Evolutionary conservation across 2,329 filamentous ascomycete species (phyloP).

Genomic region (Colletotrichum chrysophilum): DNA sequence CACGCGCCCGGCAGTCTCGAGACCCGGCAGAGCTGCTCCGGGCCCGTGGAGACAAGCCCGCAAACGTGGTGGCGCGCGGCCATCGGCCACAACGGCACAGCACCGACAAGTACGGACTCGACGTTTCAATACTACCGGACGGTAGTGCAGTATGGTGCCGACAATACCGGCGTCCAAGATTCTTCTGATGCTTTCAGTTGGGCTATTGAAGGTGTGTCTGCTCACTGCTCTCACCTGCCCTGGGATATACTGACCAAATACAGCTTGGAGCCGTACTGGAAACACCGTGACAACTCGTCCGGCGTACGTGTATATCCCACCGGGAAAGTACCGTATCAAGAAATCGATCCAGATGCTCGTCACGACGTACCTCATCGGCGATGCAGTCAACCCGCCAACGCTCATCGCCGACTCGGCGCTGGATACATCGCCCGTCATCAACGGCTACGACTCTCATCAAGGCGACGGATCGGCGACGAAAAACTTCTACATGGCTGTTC

Average conservation of each 20-base stretch:
- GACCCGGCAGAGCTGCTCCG: constrained; percentile 6
- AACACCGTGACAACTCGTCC: constrained; percentile 30
- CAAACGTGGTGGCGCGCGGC: constrained; percentile 30
- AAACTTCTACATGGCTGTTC: constrained; percentile 38
- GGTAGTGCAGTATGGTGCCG: constrained; percentile 29
- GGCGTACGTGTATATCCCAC: constrained; percentile 31
- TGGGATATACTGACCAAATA: neutral
- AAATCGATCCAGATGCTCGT: constrained; percentile 34
- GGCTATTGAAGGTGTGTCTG: constrained; percentile 24
- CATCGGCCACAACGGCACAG: constrained; percentile 29
- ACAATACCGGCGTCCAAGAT: constrained; percentile 29
- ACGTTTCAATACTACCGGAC: constrained; percentile 32
- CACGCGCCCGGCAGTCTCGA: neutral
- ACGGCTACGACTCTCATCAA: constrained; percentile 28
- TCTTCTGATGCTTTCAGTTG: constrained; percentile 30
- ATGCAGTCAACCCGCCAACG: constrained; percentile 30
- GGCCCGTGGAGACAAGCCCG: constrained; percentile 7
- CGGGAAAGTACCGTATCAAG: constrained; percentile 34
- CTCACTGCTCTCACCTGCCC: constrained; percentile 2
- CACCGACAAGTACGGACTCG: constrained; percentile 26
- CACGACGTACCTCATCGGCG: constrained; percentile 35
- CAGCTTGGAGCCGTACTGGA: constrained; percentile 29
- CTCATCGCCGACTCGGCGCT: constrained; percentile 28
- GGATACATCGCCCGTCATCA: constrained; percentile 24
- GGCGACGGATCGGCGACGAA: constrained; percentile 31